Evolutionary conservation across 345 rosid species (phyloP).

Genomic region (Cardamine occulta): DNA sequence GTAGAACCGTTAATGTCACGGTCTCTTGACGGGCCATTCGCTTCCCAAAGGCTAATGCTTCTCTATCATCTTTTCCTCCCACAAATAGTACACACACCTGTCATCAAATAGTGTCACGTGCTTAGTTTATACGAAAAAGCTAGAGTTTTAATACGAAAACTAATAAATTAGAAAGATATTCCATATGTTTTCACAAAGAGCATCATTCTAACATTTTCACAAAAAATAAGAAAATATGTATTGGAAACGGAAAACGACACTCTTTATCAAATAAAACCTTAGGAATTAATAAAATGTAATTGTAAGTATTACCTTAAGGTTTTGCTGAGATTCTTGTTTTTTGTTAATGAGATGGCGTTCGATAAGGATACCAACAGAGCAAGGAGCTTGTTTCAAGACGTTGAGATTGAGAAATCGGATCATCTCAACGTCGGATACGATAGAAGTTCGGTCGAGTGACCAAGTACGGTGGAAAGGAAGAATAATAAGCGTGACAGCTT

Average conservation of each 20-base stretch:
- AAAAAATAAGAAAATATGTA: too few species aligned
- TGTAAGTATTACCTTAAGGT: constrained; percentile 26
- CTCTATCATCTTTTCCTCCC: constrained; percentile 66
- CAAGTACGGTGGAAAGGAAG: constrained; percentile 69
- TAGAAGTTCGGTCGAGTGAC: constrained; percentile 45
- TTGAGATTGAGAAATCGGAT: constrained; percentile 45
- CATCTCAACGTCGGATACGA: constrained; percentile 42
- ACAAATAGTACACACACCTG: constrained; percentile 47
- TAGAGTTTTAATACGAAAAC: too few species aligned
- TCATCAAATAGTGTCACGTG: too few species aligned
- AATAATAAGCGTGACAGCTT: constrained; percentile 49
- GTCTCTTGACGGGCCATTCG: constrained; percentile 46
- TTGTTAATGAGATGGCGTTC: constrained; percentile 31
- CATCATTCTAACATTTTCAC: too few species aligned
- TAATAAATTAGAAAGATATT: too few species aligned
- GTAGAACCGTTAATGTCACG: constrained; percentile 43
- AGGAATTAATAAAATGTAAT: not conserved
- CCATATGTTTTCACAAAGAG: too few species aligned
- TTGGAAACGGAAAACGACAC: too few species aligned
- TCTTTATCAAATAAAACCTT: too few species aligned
- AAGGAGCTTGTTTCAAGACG: constrained; percentile 64
- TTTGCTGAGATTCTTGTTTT: constrained; percentile 13
- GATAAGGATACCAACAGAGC: constrained; percentile 61
- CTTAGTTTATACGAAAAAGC: too few species aligned
- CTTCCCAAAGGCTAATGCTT: constrained; percentile 53